Base-by-base conservation (phyloP, 2,329 filamentous ascomycete species). In the Aspergillus floridensis region DNA sequence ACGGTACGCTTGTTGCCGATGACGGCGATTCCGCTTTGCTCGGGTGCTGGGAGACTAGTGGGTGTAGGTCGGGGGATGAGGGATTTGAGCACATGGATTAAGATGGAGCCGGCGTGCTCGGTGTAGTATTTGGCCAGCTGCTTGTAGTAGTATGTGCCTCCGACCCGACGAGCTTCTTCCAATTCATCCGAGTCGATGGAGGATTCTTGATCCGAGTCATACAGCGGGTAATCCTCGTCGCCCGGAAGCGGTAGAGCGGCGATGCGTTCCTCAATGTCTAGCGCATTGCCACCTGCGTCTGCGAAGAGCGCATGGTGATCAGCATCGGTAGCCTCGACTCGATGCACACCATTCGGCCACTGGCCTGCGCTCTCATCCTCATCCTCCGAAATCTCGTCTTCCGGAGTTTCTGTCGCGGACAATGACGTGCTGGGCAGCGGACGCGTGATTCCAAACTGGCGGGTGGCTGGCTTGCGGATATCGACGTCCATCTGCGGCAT, bases 401-500 rank as follows among this genome's bases (percentile, higher is more conserved):
- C 88, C 19, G 91, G 87, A 52, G 90, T 84, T 54, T 91, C 91
- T 16, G 88, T 92, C 0, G 91, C 93, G 22, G 86, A 88, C 57
- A 90, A 87, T 41, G 87, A 90, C 35, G 88, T 87, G 56, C 89
- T 91, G 21, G 90, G 85, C 6, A 86, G 87, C 0, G 90, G 87
- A 35, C 93, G 84, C 69, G 91, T 89, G 68, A 99, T 97, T 57
- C 95, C 95, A 72, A 98, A 98, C 66, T 89, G 87, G 69, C 95
- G 92, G 4, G 86, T 92, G 31, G 87, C 85, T 1, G 95, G 92
- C 77, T 99, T 99, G 66, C 93, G 90, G 69, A 99, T 99, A 71
- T 99, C 95, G 24, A 96, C 87, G 66, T 96, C 88, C 95, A 99
- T 99, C 77, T 99, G 95, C 1, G 95, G 95, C 82, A 93, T 91